phyloP scores from a whole-genome alignment of 2,329 filamentous ascomycete genomes.

The Aspergillus chevalieri region DNA sequence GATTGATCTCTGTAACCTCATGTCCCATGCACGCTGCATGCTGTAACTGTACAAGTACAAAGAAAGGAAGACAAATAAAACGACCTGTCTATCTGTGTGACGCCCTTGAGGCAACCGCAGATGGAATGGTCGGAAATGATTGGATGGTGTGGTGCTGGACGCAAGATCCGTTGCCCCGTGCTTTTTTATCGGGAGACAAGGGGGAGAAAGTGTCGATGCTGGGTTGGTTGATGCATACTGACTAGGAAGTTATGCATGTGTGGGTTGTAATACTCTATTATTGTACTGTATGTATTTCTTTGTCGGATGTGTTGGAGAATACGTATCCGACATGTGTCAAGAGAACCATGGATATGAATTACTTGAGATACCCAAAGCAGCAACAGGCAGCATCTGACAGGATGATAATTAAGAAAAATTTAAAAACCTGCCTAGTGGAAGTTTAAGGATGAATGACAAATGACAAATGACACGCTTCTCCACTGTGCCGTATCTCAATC shows the following conservation, averaged over 20 bases:
- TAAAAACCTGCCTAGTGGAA: no score
- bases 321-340: no score
- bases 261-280: neutral
- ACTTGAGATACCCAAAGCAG: no score
- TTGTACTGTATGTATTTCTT: no score
- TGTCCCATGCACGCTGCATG: neutral
- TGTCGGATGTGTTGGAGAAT: no score
- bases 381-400: no score
- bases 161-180: constrained; percentile 19
- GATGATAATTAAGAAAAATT: no score
- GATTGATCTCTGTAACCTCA: neutral
- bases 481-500: neutral
- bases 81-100: no score
- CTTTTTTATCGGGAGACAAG: constrained; percentile 3
- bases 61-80: neutral
- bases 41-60: neutral
- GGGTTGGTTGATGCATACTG: constrained; percentile 3
- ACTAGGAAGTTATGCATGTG: neutral
- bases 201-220: neutral
- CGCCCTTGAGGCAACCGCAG: no score
- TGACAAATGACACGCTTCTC: neutral
- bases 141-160: constrained; percentile 3
- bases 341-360: no score
- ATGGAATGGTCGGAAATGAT: no score
- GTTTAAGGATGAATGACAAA: neutral